Percentiles rank a stretch among this genome's conserved stretches.
Conservation (phyloP, 352 stramenopile species). For the Phytophthora palmivora region DNA sequence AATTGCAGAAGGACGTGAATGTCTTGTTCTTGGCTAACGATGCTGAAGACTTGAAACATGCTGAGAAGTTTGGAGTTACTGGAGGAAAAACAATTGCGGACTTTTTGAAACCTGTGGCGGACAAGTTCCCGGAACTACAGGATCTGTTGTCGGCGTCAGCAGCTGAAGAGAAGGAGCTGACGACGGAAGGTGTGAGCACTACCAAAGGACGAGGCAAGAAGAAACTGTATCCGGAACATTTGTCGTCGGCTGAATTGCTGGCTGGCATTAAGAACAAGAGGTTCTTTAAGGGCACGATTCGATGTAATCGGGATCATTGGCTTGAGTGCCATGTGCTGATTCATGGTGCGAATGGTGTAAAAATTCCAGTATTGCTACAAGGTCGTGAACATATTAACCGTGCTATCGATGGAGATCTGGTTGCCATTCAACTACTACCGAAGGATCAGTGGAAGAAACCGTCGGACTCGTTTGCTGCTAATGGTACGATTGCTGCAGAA, state of each 20-base stretch:
- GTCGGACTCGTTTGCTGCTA: slow-evolving; percentile 71
- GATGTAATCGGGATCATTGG: slow-evolving; percentile 89
- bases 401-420: slow-evolving; percentile 98
- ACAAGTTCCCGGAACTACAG: slow-evolving; percentile 56
- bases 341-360: slow-evolving; percentile 64
- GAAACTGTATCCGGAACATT: slow-evolving; percentile 81
- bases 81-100: slow-evolving; percentile 64
- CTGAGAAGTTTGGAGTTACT: slow-evolving; percentile 52
- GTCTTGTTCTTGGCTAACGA: slow-evolving; percentile 77
- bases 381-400: slow-evolving; percentile 94
- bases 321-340: slow-evolving; percentile 85
- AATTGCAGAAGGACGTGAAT: slow-evolving; percentile 54
- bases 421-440: slow-evolving; percentile 94
- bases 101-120: slow-evolving; percentile 63
- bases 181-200: slow-evolving; percentile 50
- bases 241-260: slow-evolving; percentile 79
- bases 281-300: slow-evolving; percentile 91
- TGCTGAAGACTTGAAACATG: slow-evolving; percentile 56
- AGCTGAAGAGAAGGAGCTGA: slow-evolving; percentile 33
- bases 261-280: slow-evolving; percentile 88
- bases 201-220: slow-evolving; percentile 48
- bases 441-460: slow-evolving; percentile 84
- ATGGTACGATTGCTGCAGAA: slow-evolving; percentile 46
- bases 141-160: slow-evolving; percentile 60
- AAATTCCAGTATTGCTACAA: slow-evolving; percentile 76